Conservation (phyloP, 2,329 filamentous ascomycete genomes). For the Dactylella cylindrospora region DNA sequence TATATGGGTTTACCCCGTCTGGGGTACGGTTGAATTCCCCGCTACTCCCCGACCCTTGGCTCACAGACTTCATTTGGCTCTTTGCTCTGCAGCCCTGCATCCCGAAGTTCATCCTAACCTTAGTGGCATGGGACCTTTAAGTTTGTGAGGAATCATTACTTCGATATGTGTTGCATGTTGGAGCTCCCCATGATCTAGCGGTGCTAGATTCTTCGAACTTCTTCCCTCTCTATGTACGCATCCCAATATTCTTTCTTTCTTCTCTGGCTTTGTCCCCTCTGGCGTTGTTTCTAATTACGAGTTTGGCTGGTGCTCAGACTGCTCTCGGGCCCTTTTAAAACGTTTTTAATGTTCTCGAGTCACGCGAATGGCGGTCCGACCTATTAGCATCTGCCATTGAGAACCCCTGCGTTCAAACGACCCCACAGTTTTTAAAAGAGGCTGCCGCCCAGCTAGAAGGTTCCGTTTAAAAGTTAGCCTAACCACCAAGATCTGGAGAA, state of each 20-base stretch:
- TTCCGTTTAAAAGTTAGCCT: background rate
- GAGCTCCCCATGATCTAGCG: too few species aligned
- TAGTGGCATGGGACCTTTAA: too few species aligned
- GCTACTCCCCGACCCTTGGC: conserved; percentile 25
- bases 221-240: too few species aligned
- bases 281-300: too few species aligned
- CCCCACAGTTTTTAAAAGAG: conserved; percentile 6
- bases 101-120: too few species aligned
- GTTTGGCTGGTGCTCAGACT: conserved; percentile 1
- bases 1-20: conserved; percentile 8
- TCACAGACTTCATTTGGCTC: background rate
- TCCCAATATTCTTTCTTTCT: too few species aligned
- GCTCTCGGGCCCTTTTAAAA: background rate
- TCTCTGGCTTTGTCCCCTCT: too few species aligned
- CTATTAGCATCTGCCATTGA: conserved; percentile 5
- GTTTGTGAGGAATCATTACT: too few species aligned
- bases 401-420: conserved; percentile 2
- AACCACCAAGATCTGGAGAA: conserved; percentile 7
- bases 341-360: background rate
- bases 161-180: too few species aligned
- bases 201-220: too few species aligned
- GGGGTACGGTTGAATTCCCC: conserved; percentile 29
- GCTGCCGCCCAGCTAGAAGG: background rate
- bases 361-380: conserved; percentile 14
- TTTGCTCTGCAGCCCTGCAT: too few species aligned